phyloP scores from a whole-genome alignment of 768 basidiomycete species.

The Suillus fuscotomentosus region DNA sequence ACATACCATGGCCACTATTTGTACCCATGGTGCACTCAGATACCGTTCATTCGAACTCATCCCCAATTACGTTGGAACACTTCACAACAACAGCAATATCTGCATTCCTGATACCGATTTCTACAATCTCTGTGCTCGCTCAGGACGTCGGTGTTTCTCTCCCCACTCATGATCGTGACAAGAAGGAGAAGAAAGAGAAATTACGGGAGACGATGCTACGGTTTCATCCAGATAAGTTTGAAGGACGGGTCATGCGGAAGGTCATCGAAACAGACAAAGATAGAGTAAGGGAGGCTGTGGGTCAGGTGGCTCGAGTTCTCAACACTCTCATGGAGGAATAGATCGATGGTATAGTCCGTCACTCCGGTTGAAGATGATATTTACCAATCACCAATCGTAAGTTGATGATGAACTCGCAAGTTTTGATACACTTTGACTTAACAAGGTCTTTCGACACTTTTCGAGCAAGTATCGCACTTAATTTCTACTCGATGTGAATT shows the following conservation, averaged over 20 bases:
- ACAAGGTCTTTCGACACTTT: not conserved
- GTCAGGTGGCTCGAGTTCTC: constrained; percentile 59
- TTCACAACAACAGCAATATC: constrained; percentile 56
- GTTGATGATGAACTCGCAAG: not conserved
- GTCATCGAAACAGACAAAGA: constrained; percentile 47
- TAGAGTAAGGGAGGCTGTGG: constrained; percentile 57
- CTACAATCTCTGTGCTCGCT: not conserved
- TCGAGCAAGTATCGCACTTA: constrained; percentile 1
- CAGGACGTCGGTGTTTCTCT: constrained; percentile 5
- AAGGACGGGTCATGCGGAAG: constrained; percentile 63
- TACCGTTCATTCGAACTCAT: constrained; percentile 16
- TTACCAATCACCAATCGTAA: not conserved
- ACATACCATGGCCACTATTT: constrained; percentile 76
- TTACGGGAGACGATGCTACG: constrained; percentile 67
- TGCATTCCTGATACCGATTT: constrained; percentile 50
- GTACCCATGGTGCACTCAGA: constrained; percentile 23
- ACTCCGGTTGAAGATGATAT: not conserved
- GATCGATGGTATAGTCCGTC: not conserved
- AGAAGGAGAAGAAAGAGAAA: constrained; percentile 56
- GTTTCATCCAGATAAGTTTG: constrained; percentile 83
- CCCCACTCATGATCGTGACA: constrained; percentile 27
- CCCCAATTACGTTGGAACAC: constrained; percentile 36
- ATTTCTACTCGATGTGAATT: not conserved
- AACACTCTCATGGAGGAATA: constrained; percentile 48
- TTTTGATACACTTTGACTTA: not conserved